Conservation (phyloP, 2,329 filamentous ascomycete species). For the Westerdykella sp. region DNA sequence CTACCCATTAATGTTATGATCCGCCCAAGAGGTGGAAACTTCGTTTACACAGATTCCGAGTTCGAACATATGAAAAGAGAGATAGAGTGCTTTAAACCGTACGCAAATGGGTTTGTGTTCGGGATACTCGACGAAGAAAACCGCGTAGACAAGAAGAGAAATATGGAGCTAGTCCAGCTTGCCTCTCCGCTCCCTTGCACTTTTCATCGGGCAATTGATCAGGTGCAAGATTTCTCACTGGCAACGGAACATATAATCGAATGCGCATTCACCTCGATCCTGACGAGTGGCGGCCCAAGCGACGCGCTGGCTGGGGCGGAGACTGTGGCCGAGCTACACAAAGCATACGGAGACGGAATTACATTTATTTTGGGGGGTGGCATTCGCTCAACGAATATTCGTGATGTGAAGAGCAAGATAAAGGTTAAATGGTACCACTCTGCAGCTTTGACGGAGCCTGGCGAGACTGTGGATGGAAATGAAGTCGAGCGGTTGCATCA, state of each 20-base stretch:
- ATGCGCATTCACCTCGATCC: constrained; percentile 43
- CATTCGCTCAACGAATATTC: constrained; percentile 43
- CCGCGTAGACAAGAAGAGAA: constrained; percentile 39
- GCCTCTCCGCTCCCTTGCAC: constrained; percentile 45
- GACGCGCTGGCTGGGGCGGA: constrained; percentile 34
- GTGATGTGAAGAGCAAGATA: constrained; percentile 24
- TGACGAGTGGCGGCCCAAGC: constrained; percentile 44
- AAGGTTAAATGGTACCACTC: constrained; percentile 40
- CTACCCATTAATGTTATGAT: constrained; percentile 51
- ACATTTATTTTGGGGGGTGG: constrained; percentile 48
- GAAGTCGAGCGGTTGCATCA: constrained; percentile 19
- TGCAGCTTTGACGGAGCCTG: constrained; percentile 35
- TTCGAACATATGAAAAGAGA: constrained; percentile 41
- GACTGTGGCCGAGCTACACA: constrained; percentile 27
- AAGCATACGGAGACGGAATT: constrained; percentile 27
- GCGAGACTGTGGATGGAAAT: constrained; percentile 26
- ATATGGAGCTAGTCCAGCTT: constrained; percentile 37
- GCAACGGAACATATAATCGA: constrained; percentile 35
- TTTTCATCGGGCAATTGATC: constrained; percentile 52
- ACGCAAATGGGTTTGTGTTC: constrained; percentile 48
- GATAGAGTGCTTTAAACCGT: constrained; percentile 33
- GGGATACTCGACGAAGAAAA: constrained; percentile 38
- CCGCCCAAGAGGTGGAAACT: constrained; percentile 44
- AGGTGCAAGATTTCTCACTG: constrained; percentile 24
- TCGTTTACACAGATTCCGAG: constrained; percentile 40